phyloP scores from a whole-genome alignment of 2,329 filamentous ascomycete genomes.

The Cercospora sp. region DNA sequence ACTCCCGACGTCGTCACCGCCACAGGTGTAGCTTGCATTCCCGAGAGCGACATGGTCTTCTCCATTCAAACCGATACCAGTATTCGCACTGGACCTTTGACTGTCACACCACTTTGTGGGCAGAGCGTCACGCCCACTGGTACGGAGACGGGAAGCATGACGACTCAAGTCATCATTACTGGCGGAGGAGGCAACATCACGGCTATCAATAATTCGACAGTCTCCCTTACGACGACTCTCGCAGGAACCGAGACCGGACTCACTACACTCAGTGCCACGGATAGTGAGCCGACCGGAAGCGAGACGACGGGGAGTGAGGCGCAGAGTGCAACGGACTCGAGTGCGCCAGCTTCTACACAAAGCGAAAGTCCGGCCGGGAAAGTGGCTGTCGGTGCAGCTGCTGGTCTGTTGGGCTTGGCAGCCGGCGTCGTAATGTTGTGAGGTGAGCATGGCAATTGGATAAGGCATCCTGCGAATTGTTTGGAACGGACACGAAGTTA shows the following conservation, averaged over 20 bases:
- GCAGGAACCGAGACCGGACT: slow-evolving; percentile 8
- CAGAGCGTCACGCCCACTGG: slow-evolving; percentile 7
- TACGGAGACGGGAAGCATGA: slow-evolving; percentile 6
- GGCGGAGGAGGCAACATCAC: slow-evolving; percentile 2
- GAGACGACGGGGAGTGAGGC: neutral
- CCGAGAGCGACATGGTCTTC: slow-evolving; percentile 20
- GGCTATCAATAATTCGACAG: neutral
- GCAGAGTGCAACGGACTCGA: neutral
- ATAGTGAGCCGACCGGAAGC: neutral
- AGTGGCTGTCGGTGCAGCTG: slow-evolving; percentile 9
- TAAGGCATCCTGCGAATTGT: neutral
- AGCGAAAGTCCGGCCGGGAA: slow-evolving; percentile 12
- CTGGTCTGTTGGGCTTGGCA: slow-evolving; percentile 11
- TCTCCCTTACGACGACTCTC: neutral
- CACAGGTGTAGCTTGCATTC: slow-evolving; percentile 16
- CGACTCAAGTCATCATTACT: slow-evolving; percentile 6
- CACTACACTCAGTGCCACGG: slow-evolving; percentile 2
- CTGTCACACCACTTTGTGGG: slow-evolving; percentile 17
- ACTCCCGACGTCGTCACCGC: slow-evolving; percentile 13
- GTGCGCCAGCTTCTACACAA: slow-evolving; percentile 3
- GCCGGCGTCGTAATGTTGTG: slow-evolving; percentile 16
- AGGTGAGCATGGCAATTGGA: neutral
- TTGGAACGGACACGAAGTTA: neutral
- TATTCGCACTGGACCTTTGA: slow-evolving; percentile 16
- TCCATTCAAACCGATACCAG: slow-evolving; percentile 28